Conservation (phyloP, 2,329 filamentous ascomycete genomes). For the Fusarium torulosum region DNA sequence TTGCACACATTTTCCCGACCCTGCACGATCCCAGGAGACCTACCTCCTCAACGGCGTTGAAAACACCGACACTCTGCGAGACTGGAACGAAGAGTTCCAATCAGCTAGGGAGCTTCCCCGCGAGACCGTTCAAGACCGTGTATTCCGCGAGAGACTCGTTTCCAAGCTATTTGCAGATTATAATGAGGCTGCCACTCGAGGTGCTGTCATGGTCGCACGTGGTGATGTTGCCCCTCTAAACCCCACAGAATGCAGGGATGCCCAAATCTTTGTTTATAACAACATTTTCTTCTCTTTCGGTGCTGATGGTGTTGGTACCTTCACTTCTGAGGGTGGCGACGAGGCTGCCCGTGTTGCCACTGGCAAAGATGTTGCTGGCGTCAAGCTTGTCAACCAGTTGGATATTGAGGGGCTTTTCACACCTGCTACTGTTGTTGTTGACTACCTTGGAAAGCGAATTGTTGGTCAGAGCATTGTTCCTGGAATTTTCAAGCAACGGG, state of each 20-base stretch:
- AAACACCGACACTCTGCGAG: conserved; percentile 91
- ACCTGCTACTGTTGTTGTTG: conserved; percentile 94
- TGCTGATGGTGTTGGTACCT: conserved; percentile 96
- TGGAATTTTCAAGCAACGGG: conserved; percentile 98
- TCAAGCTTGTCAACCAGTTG: conserved; percentile 95
- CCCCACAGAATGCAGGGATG: conserved; percentile 90
- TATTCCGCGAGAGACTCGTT: conserved; percentile 93
- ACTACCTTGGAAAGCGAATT: conserved; percentile 96
- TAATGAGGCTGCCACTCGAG: conserved; percentile 92
- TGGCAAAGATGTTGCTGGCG: conserved; percentile 94
- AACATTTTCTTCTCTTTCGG: conserved; percentile 99
- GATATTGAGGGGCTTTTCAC: conserved; percentile 96
- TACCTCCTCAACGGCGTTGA: conserved; percentile 92
- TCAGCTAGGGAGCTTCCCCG: conserved; percentile 94
- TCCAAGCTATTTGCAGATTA: conserved; percentile 98
- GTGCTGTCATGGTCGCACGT: conserved; percentile 90
- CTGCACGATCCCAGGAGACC: conserved; percentile 91
- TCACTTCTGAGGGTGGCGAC: conserved; percentile 94
- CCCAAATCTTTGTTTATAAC: conserved; percentile 99
- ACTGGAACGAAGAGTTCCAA: conserved; percentile 99
- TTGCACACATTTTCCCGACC: conserved; percentile 81
- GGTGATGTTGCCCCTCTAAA: conserved; percentile 95
- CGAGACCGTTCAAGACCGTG: conserved; percentile 92
- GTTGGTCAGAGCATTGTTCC: conserved; percentile 98
- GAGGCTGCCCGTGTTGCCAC: conserved; percentile 96